Base-by-base conservation (phyloP, 2,329 filamentous ascomycete species). In the Cucurbitaria berberidis region DNA sequence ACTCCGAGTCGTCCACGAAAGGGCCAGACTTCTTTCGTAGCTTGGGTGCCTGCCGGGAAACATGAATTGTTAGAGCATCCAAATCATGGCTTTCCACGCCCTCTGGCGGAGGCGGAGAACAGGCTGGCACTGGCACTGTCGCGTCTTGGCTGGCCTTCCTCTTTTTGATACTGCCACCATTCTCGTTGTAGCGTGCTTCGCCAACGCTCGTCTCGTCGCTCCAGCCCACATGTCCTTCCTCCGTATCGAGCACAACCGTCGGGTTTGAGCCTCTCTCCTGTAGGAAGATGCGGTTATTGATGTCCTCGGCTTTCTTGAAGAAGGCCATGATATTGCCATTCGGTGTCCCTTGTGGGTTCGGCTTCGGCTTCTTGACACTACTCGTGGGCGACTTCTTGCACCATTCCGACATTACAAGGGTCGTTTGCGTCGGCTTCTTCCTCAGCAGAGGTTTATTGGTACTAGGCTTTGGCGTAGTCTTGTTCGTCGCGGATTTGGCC, bases 1-100 rank as follows among this genome's bases (percentile, higher is more conserved):
- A 85, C 48, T 87, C 84, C 1, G 89, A 91, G 55, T 91, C 88
- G 51, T 89, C 84, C 35, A 92, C 68, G 62, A 93, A 93, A 0
- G 88, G 88, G 0, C 85, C 86, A 51, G 73, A 80, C 53, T 71
- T 69, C 51, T 70, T 78, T 29, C 68, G 71, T 5, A 63, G 51
- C 45, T 66, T 57, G 2, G 45, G 9, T 21, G 45, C 40, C 29
- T 51, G 53, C 45, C 53, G 62, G 26, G 48, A 39, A 22, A 48
- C 35, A 50, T 59, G 42, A 15, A 48, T 38, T 1, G 53, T 41
- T 16, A 50, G 41, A 16, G 47, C 38, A 11, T 60, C 51, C 27
- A 54, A 15, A 16, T 29, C 42, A n/a, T 34, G 38, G 13, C 48
- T 62, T n/a, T 51, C 42, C 5, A 51, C 41, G 16, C 62, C 51